Conservation (phyloP, 176 grass and related monocot species). For the Themeda triandra region DNA sequence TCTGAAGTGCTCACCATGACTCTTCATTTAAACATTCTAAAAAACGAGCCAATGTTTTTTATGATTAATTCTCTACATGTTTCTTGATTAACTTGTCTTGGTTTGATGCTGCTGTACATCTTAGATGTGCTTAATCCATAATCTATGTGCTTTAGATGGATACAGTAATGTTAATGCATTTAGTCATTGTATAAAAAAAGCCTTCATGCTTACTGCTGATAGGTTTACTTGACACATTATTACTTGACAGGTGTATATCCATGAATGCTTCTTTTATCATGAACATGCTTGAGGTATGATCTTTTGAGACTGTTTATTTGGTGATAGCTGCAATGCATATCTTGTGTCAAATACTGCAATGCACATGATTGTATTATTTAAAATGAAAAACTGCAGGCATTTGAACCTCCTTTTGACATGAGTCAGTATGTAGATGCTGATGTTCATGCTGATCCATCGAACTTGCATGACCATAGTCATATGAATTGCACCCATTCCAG, state of each 20-base stretch:
- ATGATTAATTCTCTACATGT: background rate
- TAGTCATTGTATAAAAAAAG: constrained; percentile 7
- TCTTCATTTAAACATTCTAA: background rate
- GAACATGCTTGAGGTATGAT: constrained; percentile 95
- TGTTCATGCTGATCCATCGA: constrained; percentile 35
- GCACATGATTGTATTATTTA: constrained; percentile 5
- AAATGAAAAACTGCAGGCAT: constrained; percentile 63
- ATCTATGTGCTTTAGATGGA: constrained; percentile 1
- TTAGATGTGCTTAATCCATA: background rate
- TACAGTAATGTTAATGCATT: constrained; percentile 7
- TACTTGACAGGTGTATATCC: constrained; percentile 81
- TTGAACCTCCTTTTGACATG: constrained; percentile 95
- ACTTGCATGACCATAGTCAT: constrained; percentile 46
- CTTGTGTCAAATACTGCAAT: constrained; percentile 3
- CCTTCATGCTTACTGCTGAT: constrained; percentile 23
- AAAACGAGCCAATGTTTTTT: background rate
- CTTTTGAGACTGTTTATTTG: constrained; percentile 17
- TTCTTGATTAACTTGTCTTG: constrained; percentile 14
- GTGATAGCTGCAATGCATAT: constrained; percentile 14
- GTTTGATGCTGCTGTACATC: constrained; percentile 1
- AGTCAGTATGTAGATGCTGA: constrained; percentile 60
- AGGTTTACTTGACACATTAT: constrained; percentile 38
- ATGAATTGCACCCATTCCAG: constrained; percentile 35
- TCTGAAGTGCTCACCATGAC: background rate
- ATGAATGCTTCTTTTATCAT: constrained; percentile 90